Percentiles rank a stretch among this genome's conserved stretches.
These are phyloP conservation scores for Tephrocybe rancida DNA, from an alignment of 768 basidiomycete genomes.

Conservation along the genomic window DNA sequence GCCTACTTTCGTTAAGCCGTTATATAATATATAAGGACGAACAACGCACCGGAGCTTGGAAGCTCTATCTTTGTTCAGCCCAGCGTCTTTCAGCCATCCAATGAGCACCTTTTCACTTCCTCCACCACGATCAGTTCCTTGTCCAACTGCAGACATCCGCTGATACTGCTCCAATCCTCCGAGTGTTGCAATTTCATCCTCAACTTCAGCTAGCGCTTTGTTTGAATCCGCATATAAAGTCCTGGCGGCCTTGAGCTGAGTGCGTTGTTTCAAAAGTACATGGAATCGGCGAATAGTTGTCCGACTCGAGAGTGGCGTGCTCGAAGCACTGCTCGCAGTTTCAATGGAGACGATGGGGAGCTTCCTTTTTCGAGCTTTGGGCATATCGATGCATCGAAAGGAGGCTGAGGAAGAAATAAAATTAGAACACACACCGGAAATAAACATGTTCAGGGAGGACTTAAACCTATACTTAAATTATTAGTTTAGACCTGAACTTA, in stretches of 20 bases:
- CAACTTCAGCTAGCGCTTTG: constrained; percentile 50
- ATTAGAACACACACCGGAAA: background rate
- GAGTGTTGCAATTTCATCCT: constrained; percentile 62
- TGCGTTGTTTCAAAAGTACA: constrained; percentile 70
- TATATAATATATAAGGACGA: background rate
- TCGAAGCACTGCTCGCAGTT: constrained; percentile 35
- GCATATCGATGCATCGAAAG: constrained; percentile 26
- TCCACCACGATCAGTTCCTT: constrained; percentile 80
- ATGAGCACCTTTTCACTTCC: constrained; percentile 85
- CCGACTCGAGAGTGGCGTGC: constrained; percentile 63
- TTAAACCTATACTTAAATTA: too few relatives aligned
- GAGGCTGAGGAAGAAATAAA: background rate
- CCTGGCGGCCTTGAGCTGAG: constrained; percentile 43
- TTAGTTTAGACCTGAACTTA: too few relatives aligned
- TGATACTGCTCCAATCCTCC: constrained; percentile 86
- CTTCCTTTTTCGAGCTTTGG: constrained; percentile 39
- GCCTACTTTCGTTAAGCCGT: constrained; percentile 39
- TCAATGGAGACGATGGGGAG: constrained; percentile 28
- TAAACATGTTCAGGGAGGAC: too few relatives aligned
- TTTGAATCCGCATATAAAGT: constrained; percentile 21
- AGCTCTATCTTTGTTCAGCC: constrained; percentile 29
- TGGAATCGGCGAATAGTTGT: constrained; percentile 82
- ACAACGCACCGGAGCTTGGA: constrained; percentile 33
- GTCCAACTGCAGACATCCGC: constrained; percentile 79
- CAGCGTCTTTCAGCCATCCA: constrained; percentile 67